A percentile compares a stretch with the other conserved stretches of the same genome.
These are phyloP conservation scores for Amylostereum chailletii DNA, from an alignment of 1,284 basidiomycete species.

Conservation along the genomic window DNA sequence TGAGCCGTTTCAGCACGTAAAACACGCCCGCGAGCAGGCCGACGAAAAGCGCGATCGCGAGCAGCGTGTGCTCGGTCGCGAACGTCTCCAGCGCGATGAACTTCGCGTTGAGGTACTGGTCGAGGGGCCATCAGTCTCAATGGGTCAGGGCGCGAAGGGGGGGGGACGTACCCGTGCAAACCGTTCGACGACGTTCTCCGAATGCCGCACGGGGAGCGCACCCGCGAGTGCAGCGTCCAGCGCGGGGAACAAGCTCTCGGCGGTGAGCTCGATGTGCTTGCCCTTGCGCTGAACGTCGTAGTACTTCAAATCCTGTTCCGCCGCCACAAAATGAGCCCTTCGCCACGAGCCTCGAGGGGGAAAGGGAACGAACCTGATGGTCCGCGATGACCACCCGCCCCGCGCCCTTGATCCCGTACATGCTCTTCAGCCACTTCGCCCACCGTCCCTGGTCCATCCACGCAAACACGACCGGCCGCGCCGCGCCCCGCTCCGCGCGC, in stretches of 20 bases:
- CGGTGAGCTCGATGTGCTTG: slow-evolving; percentile 44
- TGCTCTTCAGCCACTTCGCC: slow-evolving; percentile 80
- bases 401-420: slow-evolving; percentile 57
- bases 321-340: slow-evolving; percentile 6
- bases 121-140: background rate
- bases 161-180: slow-evolving; percentile 46
- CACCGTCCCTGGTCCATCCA: slow-evolving; percentile 81
- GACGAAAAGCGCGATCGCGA: slow-evolving; percentile 11
- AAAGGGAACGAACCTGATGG: slow-evolving; percentile 51
- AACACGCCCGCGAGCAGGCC: background rate
- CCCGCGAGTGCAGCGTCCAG: slow-evolving; percentile 61
- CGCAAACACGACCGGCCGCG: slow-evolving; percentile 68
- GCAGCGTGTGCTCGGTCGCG: slow-evolving; percentile 27
- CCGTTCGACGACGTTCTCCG: slow-evolving; percentile 63
- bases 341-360: background rate
- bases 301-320: slow-evolving; percentile 55
- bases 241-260: slow-evolving; percentile 55
- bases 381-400: slow-evolving; percentile 64
- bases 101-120: slow-evolving; percentile 44
- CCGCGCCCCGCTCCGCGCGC: slow-evolving; percentile 23
- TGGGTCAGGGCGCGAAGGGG: background rate
- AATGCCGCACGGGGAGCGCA: slow-evolving; percentile 49
- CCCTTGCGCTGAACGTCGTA: slow-evolving; percentile 49
- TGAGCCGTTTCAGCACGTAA: background rate
- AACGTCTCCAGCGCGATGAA: slow-evolving; percentile 36